These are phyloP conservation scores for Nematodospora anomalae DNA, from an alignment of 1,139 yeast species.

Conservation along the genomic window DNA sequence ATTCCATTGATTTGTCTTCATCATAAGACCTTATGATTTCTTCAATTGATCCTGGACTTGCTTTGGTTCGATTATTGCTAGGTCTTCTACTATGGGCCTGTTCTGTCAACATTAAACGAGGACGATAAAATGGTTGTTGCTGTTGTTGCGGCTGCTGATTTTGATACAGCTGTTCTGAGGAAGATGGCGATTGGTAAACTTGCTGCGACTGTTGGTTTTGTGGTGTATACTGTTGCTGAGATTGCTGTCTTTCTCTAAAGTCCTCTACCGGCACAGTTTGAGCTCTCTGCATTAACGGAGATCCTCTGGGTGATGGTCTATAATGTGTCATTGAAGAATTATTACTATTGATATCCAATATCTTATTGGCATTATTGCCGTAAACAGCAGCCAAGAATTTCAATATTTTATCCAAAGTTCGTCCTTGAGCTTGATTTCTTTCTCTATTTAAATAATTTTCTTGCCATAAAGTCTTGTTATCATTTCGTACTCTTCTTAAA, in stretches of 20 bases:
- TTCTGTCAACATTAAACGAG: slow-evolving; percentile 46
- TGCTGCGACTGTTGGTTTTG: background rate
- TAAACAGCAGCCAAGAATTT: slow-evolving; percentile 83
- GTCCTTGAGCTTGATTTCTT: slow-evolving; percentile 80
- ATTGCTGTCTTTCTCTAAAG: slow-evolving; percentile 1
- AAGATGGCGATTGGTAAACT: slow-evolving; percentile 12
- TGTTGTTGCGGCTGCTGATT: slow-evolving; percentile 8
- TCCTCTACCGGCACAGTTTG: slow-evolving; percentile 11
- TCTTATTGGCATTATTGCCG: slow-evolving; percentile 62
- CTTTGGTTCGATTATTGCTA: slow-evolving; percentile 11
- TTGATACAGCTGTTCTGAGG: slow-evolving; percentile 21
- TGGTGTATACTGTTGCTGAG: slow-evolving; percentile 2
- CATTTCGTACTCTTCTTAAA: slow-evolving; percentile 75
- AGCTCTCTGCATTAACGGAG: slow-evolving; percentile 11
- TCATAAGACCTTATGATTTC: slow-evolving; percentile 36
- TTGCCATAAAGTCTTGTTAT: slow-evolving; percentile 88
- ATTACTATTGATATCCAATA: slow-evolving; percentile 33
- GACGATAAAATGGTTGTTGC: slow-evolving; percentile 27
- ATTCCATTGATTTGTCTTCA: slow-evolving; percentile 8
- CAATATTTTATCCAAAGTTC: slow-evolving; percentile 82
- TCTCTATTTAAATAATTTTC: slow-evolving; percentile 84
- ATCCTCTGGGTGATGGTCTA: slow-evolving; percentile 4
- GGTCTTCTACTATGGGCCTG: slow-evolving; percentile 32
- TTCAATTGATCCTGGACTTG: slow-evolving; percentile 31
- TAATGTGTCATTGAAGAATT: slow-evolving; percentile 14